Evolutionary conservation across 1,284 basidiomycete genomes (phyloP).

Genomic region (Tilletia setariae): DNA sequence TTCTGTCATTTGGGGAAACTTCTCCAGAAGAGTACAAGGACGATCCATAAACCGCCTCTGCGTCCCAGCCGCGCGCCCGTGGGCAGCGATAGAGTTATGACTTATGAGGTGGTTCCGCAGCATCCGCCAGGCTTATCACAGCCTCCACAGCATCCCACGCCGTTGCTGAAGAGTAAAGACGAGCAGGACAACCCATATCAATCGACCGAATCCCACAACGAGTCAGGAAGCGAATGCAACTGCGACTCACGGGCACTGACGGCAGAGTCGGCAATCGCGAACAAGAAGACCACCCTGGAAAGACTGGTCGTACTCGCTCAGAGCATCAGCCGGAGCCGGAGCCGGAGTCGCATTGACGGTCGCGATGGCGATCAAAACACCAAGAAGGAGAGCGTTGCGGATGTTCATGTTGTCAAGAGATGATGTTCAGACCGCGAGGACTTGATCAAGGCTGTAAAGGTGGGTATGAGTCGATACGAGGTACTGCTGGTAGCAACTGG

Average conservation of each 20-base stretch:
- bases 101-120: not conserved
- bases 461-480: too few species aligned
- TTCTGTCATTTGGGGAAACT: too few species aligned
- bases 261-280: constrained; percentile 7
- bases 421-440: too few species aligned
- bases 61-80: too few species aligned
- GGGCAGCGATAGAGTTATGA: too few species aligned
- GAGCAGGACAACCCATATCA: too few species aligned
- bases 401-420: not conserved
- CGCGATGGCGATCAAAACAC: not conserved
- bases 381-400: not conserved
- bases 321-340: not conserved
- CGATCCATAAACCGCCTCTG: too few species aligned
- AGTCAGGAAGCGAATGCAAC: too few species aligned
- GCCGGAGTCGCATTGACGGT: not conserved
- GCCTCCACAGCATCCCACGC: not conserved
- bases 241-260: not conserved
- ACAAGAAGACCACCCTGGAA: not conserved
- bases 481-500: too few species aligned
- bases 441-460: too few species aligned
- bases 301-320: not conserved
- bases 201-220: too few species aligned
- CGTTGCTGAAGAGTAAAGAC: not conserved
- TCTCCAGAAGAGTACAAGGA: too few species aligned
- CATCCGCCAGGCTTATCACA: not conserved